These are phyloP conservation scores for Centella asiatica DNA, from an alignment of 129 eudicot genomes.

Conservation along the genomic window DNA sequence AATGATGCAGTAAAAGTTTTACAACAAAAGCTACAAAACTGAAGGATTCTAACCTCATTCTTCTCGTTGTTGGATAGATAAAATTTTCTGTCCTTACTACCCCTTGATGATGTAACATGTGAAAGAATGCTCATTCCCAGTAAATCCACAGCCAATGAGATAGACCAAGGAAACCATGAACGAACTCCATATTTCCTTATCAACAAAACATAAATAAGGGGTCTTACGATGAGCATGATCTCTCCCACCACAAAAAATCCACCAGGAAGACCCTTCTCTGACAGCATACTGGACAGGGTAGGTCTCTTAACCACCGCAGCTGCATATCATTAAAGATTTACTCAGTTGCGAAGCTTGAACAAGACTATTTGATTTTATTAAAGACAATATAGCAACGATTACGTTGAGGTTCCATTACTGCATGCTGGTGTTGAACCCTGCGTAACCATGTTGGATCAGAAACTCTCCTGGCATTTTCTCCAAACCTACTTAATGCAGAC, in stretches of 20 bases:
- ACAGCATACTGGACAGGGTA: slow-evolving; percentile 56
- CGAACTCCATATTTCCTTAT: slow-evolving; percentile 71
- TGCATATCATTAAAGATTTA: slow-evolving; percentile 18
- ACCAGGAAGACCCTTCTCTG: slow-evolving; percentile 71
- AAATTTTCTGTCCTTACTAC: slow-evolving; percentile 17
- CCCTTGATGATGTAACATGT: slow-evolving; percentile 21
- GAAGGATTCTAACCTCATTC: slow-evolving; percentile 52
- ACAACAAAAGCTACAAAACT: background rate
- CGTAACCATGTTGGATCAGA: slow-evolving; percentile 67
- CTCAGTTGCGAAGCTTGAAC: background rate
- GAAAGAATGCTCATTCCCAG: slow-evolving; percentile 50
- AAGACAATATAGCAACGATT: slow-evolving; percentile 9
- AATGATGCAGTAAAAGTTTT: background rate
- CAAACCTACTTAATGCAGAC: slow-evolving; percentile 74
- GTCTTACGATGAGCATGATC: slow-evolving; percentile 62
- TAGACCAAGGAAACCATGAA: slow-evolving; percentile 89
- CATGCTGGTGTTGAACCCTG: slow-evolving; percentile 62
- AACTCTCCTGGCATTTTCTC: slow-evolving; percentile 59
- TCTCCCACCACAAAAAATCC: slow-evolving; percentile 63
- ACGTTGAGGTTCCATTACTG: slow-evolving; percentile 55
- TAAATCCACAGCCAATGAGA: slow-evolving; percentile 58
- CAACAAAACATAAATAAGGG: slow-evolving; percentile 70
- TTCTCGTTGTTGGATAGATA: slow-evolving; percentile 50
- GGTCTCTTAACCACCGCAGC: slow-evolving; percentile 36
- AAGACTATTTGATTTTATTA: background rate